A percentile compares a stretch with the other conserved stretches of the same genome.
Evolutionary conservation across 2,329 filamentous ascomycete genomes (phyloP).

Genomic region (Ceratocystis huliohia): DNA sequence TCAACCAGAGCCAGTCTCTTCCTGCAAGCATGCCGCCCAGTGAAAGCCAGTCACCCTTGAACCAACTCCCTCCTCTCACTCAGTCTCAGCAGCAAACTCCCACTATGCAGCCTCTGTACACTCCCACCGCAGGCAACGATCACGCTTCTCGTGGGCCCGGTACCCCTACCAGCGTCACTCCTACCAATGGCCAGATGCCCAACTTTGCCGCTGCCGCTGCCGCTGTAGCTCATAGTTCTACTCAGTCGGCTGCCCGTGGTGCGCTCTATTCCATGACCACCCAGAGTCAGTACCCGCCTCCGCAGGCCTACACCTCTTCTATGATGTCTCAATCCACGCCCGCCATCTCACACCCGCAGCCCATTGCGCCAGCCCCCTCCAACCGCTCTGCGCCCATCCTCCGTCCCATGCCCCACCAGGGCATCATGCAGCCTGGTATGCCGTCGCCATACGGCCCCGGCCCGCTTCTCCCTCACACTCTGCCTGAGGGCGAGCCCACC

Average conservation of each 20-base stretch:
- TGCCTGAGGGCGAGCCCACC: slow-evolving; percentile 53
- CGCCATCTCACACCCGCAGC: slow-evolving; percentile 58
- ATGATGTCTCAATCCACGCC: slow-evolving; percentile 57
- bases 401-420: slow-evolving; percentile 59
- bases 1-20: slow-evolving; percentile 20
- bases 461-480: slow-evolving; percentile 38
- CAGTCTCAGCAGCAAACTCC: slow-evolving; percentile 20
- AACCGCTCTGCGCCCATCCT: slow-evolving; percentile 46
- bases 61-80: slow-evolving; percentile 19
- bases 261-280: slow-evolving; percentile 39
- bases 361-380: slow-evolving; percentile 59
- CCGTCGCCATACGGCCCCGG: slow-evolving; percentile 43
- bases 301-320: slow-evolving; percentile 43
- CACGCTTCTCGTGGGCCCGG: slow-evolving; percentile 18
- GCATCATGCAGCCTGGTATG: slow-evolving; percentile 43
- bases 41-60: slow-evolving; percentile 19
- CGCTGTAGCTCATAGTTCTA: slow-evolving; percentile 30
- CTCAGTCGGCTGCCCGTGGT: slow-evolving; percentile 36
- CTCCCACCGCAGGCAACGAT: slow-evolving; percentile 14
- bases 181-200: slow-evolving; percentile 19
- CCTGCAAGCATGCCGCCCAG: slow-evolving; percentile 16
- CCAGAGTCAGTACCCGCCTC: slow-evolving; percentile 42
- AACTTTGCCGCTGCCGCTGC: slow-evolving; percentile 20
- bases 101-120: slow-evolving; percentile 20
- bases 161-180: slow-evolving; percentile 17